phyloP scores from a whole-genome alignment of 2,329 filamentous ascomycete species.

The Daldinia eschscholtzii region DNA sequence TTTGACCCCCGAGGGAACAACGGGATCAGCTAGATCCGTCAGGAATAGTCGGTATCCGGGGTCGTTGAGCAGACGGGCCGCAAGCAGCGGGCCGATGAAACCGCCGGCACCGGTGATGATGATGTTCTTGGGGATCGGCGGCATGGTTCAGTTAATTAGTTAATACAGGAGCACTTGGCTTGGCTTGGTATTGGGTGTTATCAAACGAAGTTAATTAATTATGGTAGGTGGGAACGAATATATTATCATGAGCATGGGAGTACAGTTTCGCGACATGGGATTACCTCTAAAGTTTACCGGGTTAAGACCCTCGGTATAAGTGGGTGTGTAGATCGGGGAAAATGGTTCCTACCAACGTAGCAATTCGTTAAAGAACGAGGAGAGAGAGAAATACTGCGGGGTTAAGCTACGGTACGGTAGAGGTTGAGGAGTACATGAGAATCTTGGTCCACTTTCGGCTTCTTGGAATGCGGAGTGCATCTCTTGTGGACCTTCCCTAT shows the following conservation, averaged over 20 bases:
- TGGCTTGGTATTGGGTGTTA: neutral
- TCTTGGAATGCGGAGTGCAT: constrained; percentile 25
- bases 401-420: constrained; percentile 15
- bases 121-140: constrained; percentile 50
- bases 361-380: constrained; percentile 16
- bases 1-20: constrained; percentile 61
- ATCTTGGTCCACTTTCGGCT: constrained; percentile 12
- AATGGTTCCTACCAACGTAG: constrained; percentile 15
- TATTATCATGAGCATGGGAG: neutral
- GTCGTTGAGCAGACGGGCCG: constrained; percentile 56
- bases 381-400: constrained; percentile 27
- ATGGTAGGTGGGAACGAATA: neutral
- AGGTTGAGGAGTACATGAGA: constrained; percentile 11
- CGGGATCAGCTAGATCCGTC: constrained; percentile 68
- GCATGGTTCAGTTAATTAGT: constrained; percentile 35
- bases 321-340: constrained; percentile 26
- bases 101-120: constrained; percentile 54
- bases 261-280: constrained; percentile 1
- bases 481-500: constrained; percentile 12
- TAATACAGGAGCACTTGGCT: neutral
- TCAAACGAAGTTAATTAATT: constrained; percentile 3
- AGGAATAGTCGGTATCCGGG: constrained; percentile 57
- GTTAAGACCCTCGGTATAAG: constrained; percentile 24
- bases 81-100: constrained; percentile 55
- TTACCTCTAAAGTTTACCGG: constrained; percentile 15